phyloP scores from a whole-genome alignment of 1,284 basidiomycete genomes.

The Puccinia coronata region DNA sequence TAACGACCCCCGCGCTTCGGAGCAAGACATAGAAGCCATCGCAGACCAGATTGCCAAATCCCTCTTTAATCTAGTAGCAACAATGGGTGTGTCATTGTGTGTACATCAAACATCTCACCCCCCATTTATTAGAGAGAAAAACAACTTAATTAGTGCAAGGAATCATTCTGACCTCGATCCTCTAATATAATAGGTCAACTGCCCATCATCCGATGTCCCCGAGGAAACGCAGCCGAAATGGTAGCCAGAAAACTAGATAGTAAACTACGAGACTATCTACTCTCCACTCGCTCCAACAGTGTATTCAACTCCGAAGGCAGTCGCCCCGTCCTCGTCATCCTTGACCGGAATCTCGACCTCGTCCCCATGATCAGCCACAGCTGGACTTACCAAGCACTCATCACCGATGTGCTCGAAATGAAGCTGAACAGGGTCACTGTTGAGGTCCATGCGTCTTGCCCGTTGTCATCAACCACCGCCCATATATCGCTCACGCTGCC shows the following conservation, averaged over 20 bases:
- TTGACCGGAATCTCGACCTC: conserved; percentile 93
- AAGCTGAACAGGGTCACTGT: conserved; percentile 94
- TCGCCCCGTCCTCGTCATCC: conserved; percentile 76
- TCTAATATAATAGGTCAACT: conserved; percentile 63
- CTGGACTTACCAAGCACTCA: conserved; percentile 98
- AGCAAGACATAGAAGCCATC: conserved; percentile 88
- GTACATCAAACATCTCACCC: not conserved
- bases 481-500: not conserved
- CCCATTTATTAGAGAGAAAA: not conserved
- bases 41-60: conserved; percentile 89
- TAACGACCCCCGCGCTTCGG: conserved; percentile 86
- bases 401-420: conserved; percentile 96
- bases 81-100: conserved; percentile 66
- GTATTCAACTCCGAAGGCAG: conserved; percentile 43
- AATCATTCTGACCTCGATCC: not conserved
- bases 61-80: conserved; percentile 89
- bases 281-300: conserved; percentile 68
- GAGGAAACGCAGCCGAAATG: conserved; percentile 98
- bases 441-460: conserved; percentile 58
- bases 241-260: conserved; percentile 91
- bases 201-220: conserved; percentile 90
- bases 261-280: conserved; percentile 87
- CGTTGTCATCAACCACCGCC: not conserved
- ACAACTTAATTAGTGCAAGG: not conserved
- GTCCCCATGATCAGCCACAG: conserved; percentile 94